Conservation (phyloP, 768 basidiomycete genomes). For the Dentipellis fragilis region DNA sequence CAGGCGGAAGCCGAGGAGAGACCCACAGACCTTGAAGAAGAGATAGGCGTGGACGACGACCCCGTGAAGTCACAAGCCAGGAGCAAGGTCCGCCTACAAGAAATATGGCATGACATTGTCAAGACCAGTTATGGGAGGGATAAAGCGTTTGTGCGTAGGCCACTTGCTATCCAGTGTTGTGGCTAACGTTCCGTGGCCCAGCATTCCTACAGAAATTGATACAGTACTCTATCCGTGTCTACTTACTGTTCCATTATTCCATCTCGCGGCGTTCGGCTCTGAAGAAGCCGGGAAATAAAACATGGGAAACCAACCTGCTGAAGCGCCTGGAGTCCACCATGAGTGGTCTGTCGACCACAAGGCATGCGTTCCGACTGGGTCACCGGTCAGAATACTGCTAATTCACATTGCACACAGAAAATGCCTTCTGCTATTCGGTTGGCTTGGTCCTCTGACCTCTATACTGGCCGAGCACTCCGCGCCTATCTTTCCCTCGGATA, state of each 20-base stretch:
- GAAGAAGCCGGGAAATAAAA: slow-evolving; percentile 32
- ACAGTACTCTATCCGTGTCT: slow-evolving; percentile 73
- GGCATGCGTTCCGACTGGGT: slow-evolving; percentile 31
- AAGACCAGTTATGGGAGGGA: slow-evolving; percentile 73
- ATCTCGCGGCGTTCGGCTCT: slow-evolving; percentile 37
- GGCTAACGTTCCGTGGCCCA: too few relatives aligned
- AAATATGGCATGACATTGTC: slow-evolving; percentile 75
- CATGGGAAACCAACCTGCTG: slow-evolving; percentile 49
- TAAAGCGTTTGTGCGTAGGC: slow-evolving; percentile 65
- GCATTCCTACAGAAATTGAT: slow-evolving; percentile 61
- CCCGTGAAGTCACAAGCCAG: slow-evolving; percentile 22
- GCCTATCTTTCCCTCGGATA: slow-evolving; percentile 42
- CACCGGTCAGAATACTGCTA: not conserved
- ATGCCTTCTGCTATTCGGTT: slow-evolving; percentile 74
- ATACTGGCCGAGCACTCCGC: slow-evolving; percentile 65
- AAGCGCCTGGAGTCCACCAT: slow-evolving; percentile 52
- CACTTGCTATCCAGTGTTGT: not conserved
- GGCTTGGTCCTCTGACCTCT: slow-evolving; percentile 65
- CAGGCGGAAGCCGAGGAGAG: slow-evolving; percentile 25
- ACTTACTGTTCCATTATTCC: slow-evolving; percentile 58
- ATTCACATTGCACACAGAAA: slow-evolving; percentile 38
- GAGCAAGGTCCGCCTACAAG: slow-evolving; percentile 44
- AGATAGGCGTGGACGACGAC: slow-evolving; percentile 24
- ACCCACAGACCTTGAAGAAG: slow-evolving; percentile 16
- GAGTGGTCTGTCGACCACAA: slow-evolving; percentile 63